Percentiles rank a stretch among this genome's conserved stretches.
phyloP scores from a whole-genome alignment of 139 green algal genomes.

The Monoraphidium neglectum region DNA sequence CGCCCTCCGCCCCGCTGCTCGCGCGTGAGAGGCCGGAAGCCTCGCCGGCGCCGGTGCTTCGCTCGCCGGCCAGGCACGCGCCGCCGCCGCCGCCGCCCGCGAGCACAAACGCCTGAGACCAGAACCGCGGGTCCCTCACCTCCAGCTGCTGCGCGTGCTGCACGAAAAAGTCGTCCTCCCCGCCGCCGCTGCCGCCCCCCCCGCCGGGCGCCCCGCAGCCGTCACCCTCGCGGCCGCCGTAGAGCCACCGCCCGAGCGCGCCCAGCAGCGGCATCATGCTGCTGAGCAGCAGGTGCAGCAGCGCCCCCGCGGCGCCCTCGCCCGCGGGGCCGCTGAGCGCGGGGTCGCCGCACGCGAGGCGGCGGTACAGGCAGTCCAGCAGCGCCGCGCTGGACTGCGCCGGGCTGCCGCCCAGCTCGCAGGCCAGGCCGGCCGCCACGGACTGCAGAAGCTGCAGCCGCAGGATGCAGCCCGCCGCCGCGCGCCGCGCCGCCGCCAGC shows the following conservation, averaged over 20 bases:
- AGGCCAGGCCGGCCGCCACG: neutral
- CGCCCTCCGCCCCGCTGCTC: too few species aligned
- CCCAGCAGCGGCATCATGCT: constrained; percentile 30
- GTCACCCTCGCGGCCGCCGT: constrained; percentile 21
- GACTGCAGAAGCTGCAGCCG: constrained; percentile 13
- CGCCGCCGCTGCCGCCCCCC: neutral
- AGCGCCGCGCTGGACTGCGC: constrained; percentile 27
- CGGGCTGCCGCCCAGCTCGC: constrained; percentile 13
- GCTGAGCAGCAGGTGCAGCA: constrained; percentile 25
- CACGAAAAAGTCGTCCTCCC: constrained; percentile 5
- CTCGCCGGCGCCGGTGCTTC: neutral
- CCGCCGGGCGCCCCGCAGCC: constrained; percentile 26
- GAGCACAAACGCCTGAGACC: too few species aligned
- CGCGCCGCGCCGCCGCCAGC: neutral
- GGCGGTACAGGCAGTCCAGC: constrained; percentile 25
- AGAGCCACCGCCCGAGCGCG: constrained; percentile 43
- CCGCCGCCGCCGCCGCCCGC: neutral
- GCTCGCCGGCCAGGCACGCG: neutral
- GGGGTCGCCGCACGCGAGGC: constrained; percentile 8
- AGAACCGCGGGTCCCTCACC: too few species aligned
- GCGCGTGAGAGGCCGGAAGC: too few species aligned
- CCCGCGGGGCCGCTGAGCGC: neutral
- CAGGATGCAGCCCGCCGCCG: neutral
- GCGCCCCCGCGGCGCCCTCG: constrained; percentile 1
- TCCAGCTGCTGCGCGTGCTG: neutral